Conservation (phyloP, 495 filamentous ascomycete species). For the Daldinia bambusicola region DNA sequence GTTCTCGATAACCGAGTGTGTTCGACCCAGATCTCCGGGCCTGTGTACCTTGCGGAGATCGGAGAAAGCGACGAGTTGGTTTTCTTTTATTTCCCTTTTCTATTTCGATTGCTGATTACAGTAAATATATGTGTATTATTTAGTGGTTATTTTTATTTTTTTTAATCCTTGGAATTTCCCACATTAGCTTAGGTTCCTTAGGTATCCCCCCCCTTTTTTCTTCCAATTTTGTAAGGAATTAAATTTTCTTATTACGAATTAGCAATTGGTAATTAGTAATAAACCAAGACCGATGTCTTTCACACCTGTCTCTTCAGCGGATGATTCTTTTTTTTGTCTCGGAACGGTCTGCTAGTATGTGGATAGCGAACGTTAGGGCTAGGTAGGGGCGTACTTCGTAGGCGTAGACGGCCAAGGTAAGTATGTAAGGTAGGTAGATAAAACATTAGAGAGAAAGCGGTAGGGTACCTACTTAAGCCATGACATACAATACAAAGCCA, state of each 20-base stretch:
- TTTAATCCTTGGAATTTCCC: too few relatives aligned
- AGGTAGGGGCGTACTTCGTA: not conserved
- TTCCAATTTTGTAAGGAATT: too few relatives aligned
- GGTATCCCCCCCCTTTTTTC: too few relatives aligned
- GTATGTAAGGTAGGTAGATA: not conserved
- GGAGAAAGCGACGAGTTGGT: conserved; percentile 11
- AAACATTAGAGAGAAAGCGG: not conserved
- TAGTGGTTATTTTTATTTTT: too few relatives aligned
- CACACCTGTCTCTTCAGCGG: conserved; percentile 15
- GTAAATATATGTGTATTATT: too few relatives aligned
- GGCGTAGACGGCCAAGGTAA: too few relatives aligned
- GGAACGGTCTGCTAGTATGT: conserved; percentile 4
- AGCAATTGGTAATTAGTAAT: too few relatives aligned
- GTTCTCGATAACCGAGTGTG: conserved; percentile 47
- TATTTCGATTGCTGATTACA: too few relatives aligned
- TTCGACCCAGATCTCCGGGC: conserved; percentile 50
- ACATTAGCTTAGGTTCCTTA: too few relatives aligned
- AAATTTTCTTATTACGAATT: not conserved
- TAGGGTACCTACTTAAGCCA: too few relatives aligned
- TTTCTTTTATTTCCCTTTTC: not conserved
- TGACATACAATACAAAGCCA: not conserved
- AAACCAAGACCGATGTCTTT: too few relatives aligned
- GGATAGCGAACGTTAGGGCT: not conserved
- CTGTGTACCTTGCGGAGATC: conserved; percentile 32
- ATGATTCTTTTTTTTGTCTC: conserved; percentile 16